Evolutionary conservation across 805 yeast genomes (phyloP).

Genomic region (Kuraishia borneana): DNA sequence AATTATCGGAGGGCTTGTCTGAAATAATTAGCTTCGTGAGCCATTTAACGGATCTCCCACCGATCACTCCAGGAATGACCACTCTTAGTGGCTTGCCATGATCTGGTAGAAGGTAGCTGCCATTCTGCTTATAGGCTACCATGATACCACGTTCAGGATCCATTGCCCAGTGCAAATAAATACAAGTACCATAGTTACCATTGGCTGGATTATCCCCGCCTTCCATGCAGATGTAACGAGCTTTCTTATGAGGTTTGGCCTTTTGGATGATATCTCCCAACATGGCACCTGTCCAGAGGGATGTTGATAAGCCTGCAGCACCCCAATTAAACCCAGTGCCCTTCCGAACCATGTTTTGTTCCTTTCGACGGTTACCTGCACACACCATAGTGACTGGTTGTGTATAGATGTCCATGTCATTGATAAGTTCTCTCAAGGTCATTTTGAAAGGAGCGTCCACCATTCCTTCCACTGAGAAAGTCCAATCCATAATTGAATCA

Average conservation of each 20-base stretch:
- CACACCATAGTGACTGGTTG: slow-evolving; percentile 23
- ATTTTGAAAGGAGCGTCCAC: slow-evolving; percentile 17
- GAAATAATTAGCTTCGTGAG: slow-evolving; percentile 16
- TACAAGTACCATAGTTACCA: slow-evolving; percentile 21
- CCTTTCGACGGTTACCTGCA: slow-evolving; percentile 24
- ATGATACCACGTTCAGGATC: slow-evolving; percentile 21
- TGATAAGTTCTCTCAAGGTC: slow-evolving; percentile 13
- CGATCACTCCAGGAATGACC: slow-evolving; percentile 25
- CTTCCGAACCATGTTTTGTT: slow-evolving; percentile 21
- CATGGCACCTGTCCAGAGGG: slow-evolving; percentile 23
- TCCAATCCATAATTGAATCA: slow-evolving; percentile 16
- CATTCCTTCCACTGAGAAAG: slow-evolving; percentile 16
- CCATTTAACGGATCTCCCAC: slow-evolving; percentile 28
- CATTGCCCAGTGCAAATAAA: slow-evolving; percentile 18
- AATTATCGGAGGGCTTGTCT: slow-evolving; percentile 20
- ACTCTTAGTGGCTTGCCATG: slow-evolving; percentile 24
- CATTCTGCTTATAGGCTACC: slow-evolving; percentile 24
- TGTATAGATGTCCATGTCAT: slow-evolving; percentile 16
- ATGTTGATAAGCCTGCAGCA: slow-evolving; percentile 21
- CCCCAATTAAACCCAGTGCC: slow-evolving; percentile 26
- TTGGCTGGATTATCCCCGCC: slow-evolving; percentile 22
- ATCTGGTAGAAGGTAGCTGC: slow-evolving; percentile 20
- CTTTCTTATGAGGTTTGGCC: slow-evolving; percentile 16
- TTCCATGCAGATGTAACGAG: slow-evolving; percentile 21
- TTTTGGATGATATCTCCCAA: slow-evolving; percentile 15